These are phyloP conservation scores for Moniliophthora roreri DNA, from an alignment of 1,284 basidiomycete species.

Conservation along the genomic window DNA sequence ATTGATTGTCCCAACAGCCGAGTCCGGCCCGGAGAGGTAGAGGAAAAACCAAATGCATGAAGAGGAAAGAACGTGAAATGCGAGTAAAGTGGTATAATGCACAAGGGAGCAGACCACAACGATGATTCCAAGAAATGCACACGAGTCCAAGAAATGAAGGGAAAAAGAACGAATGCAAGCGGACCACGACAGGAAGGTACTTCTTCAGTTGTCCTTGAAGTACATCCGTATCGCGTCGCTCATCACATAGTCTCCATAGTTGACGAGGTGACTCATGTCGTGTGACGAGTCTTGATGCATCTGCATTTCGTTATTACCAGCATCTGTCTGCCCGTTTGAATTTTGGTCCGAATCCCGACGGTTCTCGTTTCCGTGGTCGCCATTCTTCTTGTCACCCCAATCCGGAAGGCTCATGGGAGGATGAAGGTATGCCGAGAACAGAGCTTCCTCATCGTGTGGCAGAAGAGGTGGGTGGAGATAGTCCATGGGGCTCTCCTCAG, in stretches of 20 bases:
- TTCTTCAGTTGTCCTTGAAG: too few relatives aligned
- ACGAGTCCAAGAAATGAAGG: too few relatives aligned
- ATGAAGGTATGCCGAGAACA: slow-evolving; percentile 38
- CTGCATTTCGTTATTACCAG: not conserved
- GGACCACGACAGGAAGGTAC: too few relatives aligned
- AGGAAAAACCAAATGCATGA: too few relatives aligned
- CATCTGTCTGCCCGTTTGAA: not conserved
- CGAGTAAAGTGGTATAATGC: too few relatives aligned
- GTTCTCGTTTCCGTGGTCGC: not conserved
- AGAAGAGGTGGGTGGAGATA: slow-evolving; percentile 47
- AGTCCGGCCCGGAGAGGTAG: too few relatives aligned
- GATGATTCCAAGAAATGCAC: too few relatives aligned
- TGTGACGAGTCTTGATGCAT: slow-evolving; percentile 2
- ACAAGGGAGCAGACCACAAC: too few relatives aligned
- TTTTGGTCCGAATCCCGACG: too few relatives aligned
- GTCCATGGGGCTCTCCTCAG: slow-evolving; percentile 39
- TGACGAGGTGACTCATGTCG: not conserved
- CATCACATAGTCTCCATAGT: slow-evolving; percentile 4
- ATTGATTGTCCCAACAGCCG: too few relatives aligned
- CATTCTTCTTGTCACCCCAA: slow-evolving; percentile 17
- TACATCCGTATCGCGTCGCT: slow-evolving; percentile 3
- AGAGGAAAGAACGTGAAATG: too few relatives aligned
- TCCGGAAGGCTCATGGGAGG: slow-evolving; percentile 30
- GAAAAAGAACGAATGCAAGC: too few relatives aligned
- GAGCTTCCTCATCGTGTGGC: slow-evolving; percentile 27